These are phyloP conservation scores for Geotrichum restrictum DNA, from an alignment of 1,139 yeast species.

Conservation along the genomic window DNA sequence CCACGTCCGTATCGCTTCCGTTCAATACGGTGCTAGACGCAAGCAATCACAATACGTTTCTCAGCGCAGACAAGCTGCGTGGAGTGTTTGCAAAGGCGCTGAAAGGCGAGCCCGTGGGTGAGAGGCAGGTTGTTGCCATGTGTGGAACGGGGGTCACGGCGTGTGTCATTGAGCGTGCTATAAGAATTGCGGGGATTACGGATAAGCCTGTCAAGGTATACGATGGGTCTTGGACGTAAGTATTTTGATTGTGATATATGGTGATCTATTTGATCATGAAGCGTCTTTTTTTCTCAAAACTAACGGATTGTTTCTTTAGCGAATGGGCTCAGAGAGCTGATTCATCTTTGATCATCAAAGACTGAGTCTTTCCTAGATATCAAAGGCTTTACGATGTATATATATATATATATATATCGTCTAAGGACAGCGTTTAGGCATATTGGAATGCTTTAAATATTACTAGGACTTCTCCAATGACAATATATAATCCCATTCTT, in stretches of 20 bases:
- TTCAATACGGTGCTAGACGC: slow-evolving; percentile 56
- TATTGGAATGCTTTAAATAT: too few relatives aligned
- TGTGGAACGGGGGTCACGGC: slow-evolving; percentile 98
- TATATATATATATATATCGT: too few relatives aligned
- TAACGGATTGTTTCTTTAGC: slow-evolving; percentile 22
- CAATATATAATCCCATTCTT: slow-evolving; percentile 43
- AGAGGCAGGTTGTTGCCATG: slow-evolving; percentile 71
- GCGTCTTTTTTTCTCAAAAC: too few relatives aligned
- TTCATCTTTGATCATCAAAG: slow-evolving; percentile 29
- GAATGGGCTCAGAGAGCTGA: slow-evolving; percentile 43
- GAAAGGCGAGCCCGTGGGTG: slow-evolving; percentile 30
- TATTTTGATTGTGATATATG: not conserved
- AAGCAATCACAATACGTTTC: slow-evolving; percentile 46
- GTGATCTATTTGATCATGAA: not conserved
- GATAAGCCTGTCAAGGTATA: slow-evolving; percentile 57
- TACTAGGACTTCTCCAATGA: slow-evolving; percentile 35
- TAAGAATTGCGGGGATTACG: slow-evolving; percentile 54
- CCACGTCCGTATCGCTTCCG: slow-evolving; percentile 76
- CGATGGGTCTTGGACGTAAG: slow-evolving; percentile 87
- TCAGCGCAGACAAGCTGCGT: slow-evolving; percentile 46
- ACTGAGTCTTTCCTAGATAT: too few relatives aligned
- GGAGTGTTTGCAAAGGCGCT: slow-evolving; percentile 41
- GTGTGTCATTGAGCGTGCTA: slow-evolving; percentile 69
- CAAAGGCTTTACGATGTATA: too few relatives aligned
- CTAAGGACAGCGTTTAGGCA: too few relatives aligned